A percentile compares a stretch with the other conserved stretches of the same genome.
phyloP scores from a whole-genome alignment of 192 early-diverging fungal species.

The Rhizophagus sp. region DNA sequence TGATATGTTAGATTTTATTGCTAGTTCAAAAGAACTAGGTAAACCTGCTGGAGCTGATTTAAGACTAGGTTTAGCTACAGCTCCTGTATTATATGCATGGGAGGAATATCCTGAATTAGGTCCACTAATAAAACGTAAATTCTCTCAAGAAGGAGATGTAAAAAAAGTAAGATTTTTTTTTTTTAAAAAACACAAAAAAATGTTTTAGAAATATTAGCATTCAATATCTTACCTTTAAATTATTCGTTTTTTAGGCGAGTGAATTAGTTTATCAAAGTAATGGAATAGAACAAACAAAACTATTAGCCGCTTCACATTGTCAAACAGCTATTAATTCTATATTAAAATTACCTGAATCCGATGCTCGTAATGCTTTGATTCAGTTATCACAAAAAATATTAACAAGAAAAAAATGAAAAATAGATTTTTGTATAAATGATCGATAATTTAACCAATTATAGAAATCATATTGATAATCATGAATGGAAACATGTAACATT shows the following conservation, averaged over 20 bases:
- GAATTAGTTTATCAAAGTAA: slow-evolving; percentile 76
- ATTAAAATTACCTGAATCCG: slow-evolving; percentile 64
- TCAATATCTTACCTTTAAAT: not conserved
- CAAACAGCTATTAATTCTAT: slow-evolving; percentile 73
- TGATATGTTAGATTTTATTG: slow-evolving; percentile 91
- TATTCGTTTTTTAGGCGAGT: slow-evolving; percentile 59
- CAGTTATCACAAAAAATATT: slow-evolving; percentile 80
- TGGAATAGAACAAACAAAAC: slow-evolving; percentile 76
- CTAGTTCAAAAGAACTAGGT: slow-evolving; percentile 72
- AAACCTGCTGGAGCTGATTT: slow-evolving; percentile 92
- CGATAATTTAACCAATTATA: no score
- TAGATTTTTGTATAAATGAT: no score
- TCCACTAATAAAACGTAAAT: slow-evolving; percentile 85
- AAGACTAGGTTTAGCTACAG: slow-evolving; percentile 87
- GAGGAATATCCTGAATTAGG: slow-evolving; percentile 84
- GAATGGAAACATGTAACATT: no score
- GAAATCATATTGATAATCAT: no score
- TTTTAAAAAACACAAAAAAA: slow-evolving; percentile 14
- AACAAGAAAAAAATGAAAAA: slow-evolving; percentile 70
- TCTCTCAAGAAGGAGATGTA: slow-evolving; percentile 74
- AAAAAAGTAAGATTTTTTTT: slow-evolving; percentile 50
- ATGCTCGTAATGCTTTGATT: slow-evolving; percentile 76
- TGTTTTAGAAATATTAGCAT: no score
- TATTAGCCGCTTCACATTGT: slow-evolving; percentile 74
- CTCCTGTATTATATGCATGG: slow-evolving; percentile 92